These are phyloP conservation scores for Lobulomyces angularis DNA, from an alignment of 192 early-diverging fungal species.

Conservation along the genomic window DNA sequence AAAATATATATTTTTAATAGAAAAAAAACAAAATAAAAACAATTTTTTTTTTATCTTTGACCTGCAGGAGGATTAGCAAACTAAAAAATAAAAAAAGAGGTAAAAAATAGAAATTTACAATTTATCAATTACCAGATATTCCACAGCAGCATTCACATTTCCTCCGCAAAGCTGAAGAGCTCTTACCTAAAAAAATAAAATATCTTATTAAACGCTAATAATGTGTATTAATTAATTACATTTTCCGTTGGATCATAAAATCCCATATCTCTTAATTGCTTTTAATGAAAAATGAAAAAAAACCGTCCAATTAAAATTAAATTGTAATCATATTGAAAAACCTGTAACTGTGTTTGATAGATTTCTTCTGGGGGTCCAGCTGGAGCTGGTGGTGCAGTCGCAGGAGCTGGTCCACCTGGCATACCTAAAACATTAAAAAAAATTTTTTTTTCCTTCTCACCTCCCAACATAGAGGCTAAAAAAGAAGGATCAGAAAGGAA, in stretches of 20 bases:
- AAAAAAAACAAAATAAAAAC: too few species aligned
- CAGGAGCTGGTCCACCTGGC: slow-evolving; percentile 1
- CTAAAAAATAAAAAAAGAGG: too few species aligned
- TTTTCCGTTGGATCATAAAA: slow-evolving; percentile 82
- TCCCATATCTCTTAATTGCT: slow-evolving; percentile 90
- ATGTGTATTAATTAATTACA: too few species aligned
- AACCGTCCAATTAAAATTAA: slow-evolving; percentile 43
- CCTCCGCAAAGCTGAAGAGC: slow-evolving; percentile 70
- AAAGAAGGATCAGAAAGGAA: slow-evolving; percentile 25
- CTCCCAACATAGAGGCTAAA: slow-evolving; percentile 18
- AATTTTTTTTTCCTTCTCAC: slow-evolving; percentile 10
- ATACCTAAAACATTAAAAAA: slow-evolving; percentile 3
- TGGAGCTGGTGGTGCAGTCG: slow-evolving; percentile 13
- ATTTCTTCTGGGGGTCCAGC: slow-evolving; percentile 31
- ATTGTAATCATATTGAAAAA: slow-evolving; percentile 50
- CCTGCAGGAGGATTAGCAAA: too few species aligned
- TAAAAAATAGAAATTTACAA: too few species aligned
- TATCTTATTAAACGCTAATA: too few species aligned
- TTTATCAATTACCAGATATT: slow-evolving; percentile 59
- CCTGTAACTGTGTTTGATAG: slow-evolving; percentile 58
- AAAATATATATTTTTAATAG: too few species aligned
- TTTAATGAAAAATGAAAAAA: too few species aligned
- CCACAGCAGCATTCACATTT: slow-evolving; percentile 90
- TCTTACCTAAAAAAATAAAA: too few species aligned
- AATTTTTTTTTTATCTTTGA: too few species aligned